These are phyloP conservation scores for Neurospora sp. DNA, from an alignment of 495 filamentous ascomycete genomes.

Conservation along the genomic window DNA sequence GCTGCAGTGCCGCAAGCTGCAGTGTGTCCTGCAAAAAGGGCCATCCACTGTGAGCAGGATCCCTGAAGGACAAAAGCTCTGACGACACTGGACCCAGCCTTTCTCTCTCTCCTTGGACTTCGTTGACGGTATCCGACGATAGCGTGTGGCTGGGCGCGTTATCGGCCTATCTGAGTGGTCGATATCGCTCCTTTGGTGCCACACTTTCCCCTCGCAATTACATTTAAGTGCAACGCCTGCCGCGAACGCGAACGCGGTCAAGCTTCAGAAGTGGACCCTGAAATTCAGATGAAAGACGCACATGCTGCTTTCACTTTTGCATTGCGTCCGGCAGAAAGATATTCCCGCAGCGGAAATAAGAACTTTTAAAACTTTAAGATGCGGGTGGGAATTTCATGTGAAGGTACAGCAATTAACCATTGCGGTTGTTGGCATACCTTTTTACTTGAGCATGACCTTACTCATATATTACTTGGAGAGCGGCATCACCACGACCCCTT, in stretches of 20 bases:
- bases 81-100: background rate
- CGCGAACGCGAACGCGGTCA: background rate
- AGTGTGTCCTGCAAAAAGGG: background rate
- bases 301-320: background rate
- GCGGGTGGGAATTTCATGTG: background rate
- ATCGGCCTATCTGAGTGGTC: background rate
- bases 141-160: background rate
- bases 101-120: background rate
- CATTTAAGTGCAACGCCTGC: background rate
- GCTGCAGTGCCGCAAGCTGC: background rate
- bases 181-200: background rate
- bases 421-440: background rate
- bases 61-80: background rate
- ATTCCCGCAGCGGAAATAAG: background rate
- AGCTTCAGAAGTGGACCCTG: background rate
- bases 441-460: background rate
- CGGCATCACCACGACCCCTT: background rate
- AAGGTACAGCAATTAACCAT: background rate
- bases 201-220: background rate
- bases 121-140: background rate
- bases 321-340: background rate
- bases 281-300: background rate
- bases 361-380: background rate
- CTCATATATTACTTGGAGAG: no score
- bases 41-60: background rate